phyloP scores from a whole-genome alignment of 2,329 filamentous ascomycete species.

The Ceratocystis huliohia region DNA sequence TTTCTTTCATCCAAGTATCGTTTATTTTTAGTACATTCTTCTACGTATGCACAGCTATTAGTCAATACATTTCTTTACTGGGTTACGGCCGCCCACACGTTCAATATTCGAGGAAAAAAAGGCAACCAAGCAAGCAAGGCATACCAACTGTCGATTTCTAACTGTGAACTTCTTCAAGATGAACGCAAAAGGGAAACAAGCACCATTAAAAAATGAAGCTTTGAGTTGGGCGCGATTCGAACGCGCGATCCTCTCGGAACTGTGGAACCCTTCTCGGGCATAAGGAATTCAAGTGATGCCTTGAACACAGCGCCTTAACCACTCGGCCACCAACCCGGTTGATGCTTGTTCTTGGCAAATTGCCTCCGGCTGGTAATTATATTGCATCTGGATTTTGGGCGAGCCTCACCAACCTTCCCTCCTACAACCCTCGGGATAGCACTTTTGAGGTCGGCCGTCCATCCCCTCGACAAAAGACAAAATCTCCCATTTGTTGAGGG shows the following conservation, averaged over 20 bases:
- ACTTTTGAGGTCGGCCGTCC: too few species aligned
- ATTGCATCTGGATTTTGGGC: not conserved
- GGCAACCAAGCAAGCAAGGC: not conserved
- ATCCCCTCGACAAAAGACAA: too few species aligned
- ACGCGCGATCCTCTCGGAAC: slow-evolving; percentile 21
- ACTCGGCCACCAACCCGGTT: slow-evolving; percentile 19
- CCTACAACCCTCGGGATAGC: too few species aligned
- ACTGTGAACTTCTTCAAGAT: not conserved
- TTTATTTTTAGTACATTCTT: too few species aligned
- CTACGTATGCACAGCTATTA: too few species aligned
- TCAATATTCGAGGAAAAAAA: not conserved
- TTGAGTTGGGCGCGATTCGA: slow-evolving; percentile 21
- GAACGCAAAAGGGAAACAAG: not conserved
- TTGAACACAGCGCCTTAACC: slow-evolving; percentile 18
- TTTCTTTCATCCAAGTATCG: too few species aligned
- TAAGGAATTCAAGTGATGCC: slow-evolving; percentile 20
- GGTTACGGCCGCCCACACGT: not conserved
- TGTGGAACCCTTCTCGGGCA: slow-evolving; percentile 21
- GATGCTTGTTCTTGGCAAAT: not conserved
- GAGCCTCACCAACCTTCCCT: too few species aligned
- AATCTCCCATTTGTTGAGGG: too few species aligned
- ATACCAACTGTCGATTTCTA: not conserved
- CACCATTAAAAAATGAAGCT: slow-evolving; percentile 9
- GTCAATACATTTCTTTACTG: too few species aligned
- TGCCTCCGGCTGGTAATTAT: not conserved